A percentile compares a stretch with the other conserved stretches of the same genome.
These are phyloP conservation scores for Lagenaria siceraria DNA, from an alignment of 306 rosid species.

Conservation along the genomic window DNA sequence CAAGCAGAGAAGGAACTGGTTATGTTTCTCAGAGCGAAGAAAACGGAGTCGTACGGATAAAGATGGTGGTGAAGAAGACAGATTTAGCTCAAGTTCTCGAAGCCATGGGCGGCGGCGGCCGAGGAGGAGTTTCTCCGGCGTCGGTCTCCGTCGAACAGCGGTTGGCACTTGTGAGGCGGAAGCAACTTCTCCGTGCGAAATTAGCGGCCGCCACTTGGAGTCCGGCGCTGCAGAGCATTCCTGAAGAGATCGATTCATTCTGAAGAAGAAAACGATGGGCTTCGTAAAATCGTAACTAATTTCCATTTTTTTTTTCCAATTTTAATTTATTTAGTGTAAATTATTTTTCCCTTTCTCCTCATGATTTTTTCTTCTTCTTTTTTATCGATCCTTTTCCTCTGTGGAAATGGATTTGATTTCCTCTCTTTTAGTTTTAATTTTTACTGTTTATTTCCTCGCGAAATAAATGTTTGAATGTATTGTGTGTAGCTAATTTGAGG, in stretches of 20 bases:
- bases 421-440: neutral
- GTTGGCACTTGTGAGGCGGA: conserved; percentile 20
- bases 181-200: conserved; percentile 18
- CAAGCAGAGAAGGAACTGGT: conserved; percentile 10
- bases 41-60: conserved; percentile 40
- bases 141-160: conserved; percentile 22
- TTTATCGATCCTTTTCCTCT: neutral
- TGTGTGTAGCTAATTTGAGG: neutral
- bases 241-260: conserved; percentile 23
- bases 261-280: no score
- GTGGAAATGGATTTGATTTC: neutral
- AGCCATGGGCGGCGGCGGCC: conserved; percentile 11
- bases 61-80: conserved; percentile 33
- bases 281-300: neutral
- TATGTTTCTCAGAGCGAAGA: conserved; percentile 22
- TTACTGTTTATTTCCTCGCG: neutral
- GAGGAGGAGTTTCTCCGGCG: neutral
- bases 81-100: conserved; percentile 34
- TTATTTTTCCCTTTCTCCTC: neutral
- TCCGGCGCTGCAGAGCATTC: conserved; percentile 47
- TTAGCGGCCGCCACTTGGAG: conserved; percentile 13
- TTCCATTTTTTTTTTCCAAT: neutral
- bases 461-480: neutral
- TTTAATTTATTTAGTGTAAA: neutral
- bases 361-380: neutral